These are phyloP conservation scores for Monosporascus sp. DNA, from an alignment of 2,329 filamentous ascomycete genomes.

Conservation along the genomic window DNA sequence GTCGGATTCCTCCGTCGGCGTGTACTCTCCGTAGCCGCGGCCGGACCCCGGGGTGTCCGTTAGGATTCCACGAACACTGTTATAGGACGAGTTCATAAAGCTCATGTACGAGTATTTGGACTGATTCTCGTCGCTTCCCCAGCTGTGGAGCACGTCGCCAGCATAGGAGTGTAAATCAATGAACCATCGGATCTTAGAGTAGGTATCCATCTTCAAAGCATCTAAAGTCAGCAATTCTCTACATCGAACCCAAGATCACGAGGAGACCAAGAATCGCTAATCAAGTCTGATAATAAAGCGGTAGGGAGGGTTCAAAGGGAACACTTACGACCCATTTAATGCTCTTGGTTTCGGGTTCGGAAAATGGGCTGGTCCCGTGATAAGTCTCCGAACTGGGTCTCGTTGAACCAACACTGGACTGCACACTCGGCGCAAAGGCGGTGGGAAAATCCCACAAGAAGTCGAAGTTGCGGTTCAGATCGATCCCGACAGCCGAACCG, in stretches of 20 bases:
- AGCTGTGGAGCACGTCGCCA: constrained; percentile 49
- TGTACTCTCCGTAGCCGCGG: constrained; percentile 40
- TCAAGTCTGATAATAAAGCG: background rate
- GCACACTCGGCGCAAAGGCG: constrained; percentile 35
- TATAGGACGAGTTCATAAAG: constrained; percentile 47
- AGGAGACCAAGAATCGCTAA: no score
- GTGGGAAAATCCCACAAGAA: constrained; percentile 49
- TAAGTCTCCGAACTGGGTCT: constrained; percentile 42
- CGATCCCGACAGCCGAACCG: constrained; percentile 37
- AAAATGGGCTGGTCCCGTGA: constrained; percentile 45
- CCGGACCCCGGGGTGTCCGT: constrained; percentile 29
- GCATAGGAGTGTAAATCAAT: constrained; percentile 53
- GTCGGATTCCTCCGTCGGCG: constrained; percentile 31
- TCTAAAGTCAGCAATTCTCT: no score
- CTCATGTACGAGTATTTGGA: constrained; percentile 39
- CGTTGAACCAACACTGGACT: constrained; percentile 33
- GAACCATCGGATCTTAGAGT: constrained; percentile 49
- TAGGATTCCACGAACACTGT: constrained; percentile 44
- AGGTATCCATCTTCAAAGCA: constrained; percentile 33
- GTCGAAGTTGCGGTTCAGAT: constrained; percentile 54
- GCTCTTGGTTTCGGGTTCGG: constrained; percentile 52
- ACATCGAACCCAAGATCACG: no score
- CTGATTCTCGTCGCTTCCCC: constrained; percentile 53
- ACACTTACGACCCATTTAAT: constrained; percentile 38
- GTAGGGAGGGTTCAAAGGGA: background rate